These are phyloP conservation scores for Cryphonectria japonica DNA, from an alignment of 2,329 filamentous ascomycete genomes.

Conservation along the genomic window DNA sequence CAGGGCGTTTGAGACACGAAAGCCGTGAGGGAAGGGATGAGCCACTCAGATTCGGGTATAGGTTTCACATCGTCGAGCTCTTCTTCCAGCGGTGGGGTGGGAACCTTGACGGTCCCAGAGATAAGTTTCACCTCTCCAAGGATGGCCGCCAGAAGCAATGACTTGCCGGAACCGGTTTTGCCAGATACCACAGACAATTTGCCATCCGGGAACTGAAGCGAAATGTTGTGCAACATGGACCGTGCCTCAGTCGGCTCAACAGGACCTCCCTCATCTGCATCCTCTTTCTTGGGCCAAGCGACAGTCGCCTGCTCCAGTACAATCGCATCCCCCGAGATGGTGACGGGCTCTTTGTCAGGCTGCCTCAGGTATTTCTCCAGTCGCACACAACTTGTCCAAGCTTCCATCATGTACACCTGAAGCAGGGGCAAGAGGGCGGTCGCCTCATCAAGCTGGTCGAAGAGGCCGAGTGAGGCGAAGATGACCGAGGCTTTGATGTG, in stretches of 20 bases:
- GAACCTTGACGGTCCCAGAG: slow-evolving; percentile 38
- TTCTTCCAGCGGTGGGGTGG: slow-evolving; percentile 33
- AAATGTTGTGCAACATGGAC: slow-evolving; percentile 40
- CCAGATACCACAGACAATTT: slow-evolving; percentile 43
- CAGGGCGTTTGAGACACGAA: slow-evolving; percentile 53
- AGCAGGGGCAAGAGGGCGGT: slow-evolving; percentile 39
- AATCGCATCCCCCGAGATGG: slow-evolving; percentile 34
- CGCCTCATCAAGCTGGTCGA: slow-evolving; percentile 42
- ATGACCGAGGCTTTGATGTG: slow-evolving; percentile 41
- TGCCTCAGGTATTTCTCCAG: slow-evolving; percentile 41
- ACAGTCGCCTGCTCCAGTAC: slow-evolving; percentile 39
- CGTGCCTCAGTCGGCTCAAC: slow-evolving; percentile 33
- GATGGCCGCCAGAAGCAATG: slow-evolving; percentile 44
- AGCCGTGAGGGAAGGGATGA: slow-evolving; percentile 44
- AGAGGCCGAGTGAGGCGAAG: slow-evolving; percentile 42
- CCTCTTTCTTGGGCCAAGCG: slow-evolving; percentile 40
- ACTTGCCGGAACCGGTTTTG: slow-evolving; percentile 46
- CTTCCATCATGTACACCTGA: slow-evolving; percentile 41
- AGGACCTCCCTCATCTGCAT: slow-evolving; percentile 30
- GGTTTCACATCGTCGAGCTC: slow-evolving; percentile 31
- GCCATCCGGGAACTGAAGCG: slow-evolving; percentile 40
- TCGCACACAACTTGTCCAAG: slow-evolving; percentile 41
- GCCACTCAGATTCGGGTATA: slow-evolving; percentile 38
- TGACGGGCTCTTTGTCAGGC: slow-evolving; percentile 36
- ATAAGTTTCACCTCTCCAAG: slow-evolving; percentile 45